Percentiles rank a stretch among this genome's conserved stretches.
These are phyloP conservation scores for Oryza nivara DNA, from an alignment of 176 grass and related monocot species.

Conservation along the genomic window DNA sequence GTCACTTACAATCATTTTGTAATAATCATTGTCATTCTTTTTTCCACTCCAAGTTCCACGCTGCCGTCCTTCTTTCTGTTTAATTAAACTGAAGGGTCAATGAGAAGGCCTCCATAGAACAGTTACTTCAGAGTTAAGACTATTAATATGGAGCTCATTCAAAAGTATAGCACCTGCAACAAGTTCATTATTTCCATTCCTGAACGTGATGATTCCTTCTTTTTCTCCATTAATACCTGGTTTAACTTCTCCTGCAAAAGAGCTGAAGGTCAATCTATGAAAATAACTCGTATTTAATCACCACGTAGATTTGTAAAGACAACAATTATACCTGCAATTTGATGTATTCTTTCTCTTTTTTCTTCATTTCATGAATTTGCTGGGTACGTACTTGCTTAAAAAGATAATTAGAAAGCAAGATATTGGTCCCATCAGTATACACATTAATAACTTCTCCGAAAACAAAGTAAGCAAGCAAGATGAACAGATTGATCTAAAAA, in stretches of 20 bases:
- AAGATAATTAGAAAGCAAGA: slow-evolving; percentile 41
- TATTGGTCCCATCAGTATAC: not conserved
- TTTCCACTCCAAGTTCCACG: slow-evolving; percentile 96
- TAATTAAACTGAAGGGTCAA: slow-evolving; percentile 39
- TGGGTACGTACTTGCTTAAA: slow-evolving; percentile 93
- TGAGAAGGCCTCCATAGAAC: slow-evolving; percentile 9
- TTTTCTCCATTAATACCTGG: slow-evolving; percentile 94
- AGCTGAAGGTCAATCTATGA: slow-evolving; percentile 26
- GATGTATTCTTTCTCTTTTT: slow-evolving; percentile 98
- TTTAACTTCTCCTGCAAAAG: slow-evolving; percentile 84
- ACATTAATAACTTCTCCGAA: not conserved
- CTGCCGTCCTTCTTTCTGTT: slow-evolving; percentile 95
- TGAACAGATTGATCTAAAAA: not conserved
- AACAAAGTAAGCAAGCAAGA: slow-evolving; percentile 26
- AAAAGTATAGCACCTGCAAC: slow-evolving; percentile 66
- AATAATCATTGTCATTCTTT: slow-evolving; percentile 95
- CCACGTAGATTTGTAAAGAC: not conserved
- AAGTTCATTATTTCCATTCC: slow-evolving; percentile 99
- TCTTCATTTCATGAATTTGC: slow-evolving; percentile 99
- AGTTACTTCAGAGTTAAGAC: not conserved
- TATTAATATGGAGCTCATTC: slow-evolving; percentile 29
- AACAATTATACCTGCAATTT: slow-evolving; percentile 81
- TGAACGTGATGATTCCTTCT: slow-evolving; percentile 93
- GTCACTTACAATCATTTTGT: slow-evolving; percentile 90
- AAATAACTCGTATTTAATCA: slow-evolving; percentile 9